Percentiles rank a stretch among this genome's conserved stretches.
Evolutionary conservation across 2,329 filamentous ascomycete species (phyloP).

Genomic region (Neofusicoccum laricinum): DNA sequence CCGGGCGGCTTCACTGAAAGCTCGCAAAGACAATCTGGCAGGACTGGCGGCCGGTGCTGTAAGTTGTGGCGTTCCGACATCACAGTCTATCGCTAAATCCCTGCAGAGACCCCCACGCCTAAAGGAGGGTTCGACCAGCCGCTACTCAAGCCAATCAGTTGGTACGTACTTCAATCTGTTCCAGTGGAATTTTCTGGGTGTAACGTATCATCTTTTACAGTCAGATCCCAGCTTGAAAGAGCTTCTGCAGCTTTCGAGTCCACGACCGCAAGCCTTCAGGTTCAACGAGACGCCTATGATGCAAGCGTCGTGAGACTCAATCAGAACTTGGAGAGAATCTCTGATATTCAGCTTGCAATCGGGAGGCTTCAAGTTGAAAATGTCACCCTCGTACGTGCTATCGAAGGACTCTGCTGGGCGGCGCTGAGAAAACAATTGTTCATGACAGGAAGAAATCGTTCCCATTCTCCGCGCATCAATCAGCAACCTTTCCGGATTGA

Average conservation of each 20-base stretch:
- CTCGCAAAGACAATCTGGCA: not conserved
- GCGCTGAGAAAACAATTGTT: not conserved
- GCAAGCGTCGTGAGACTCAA: not conserved
- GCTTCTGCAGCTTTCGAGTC: not conserved
- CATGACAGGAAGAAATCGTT: not conserved
- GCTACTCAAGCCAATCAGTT: not conserved
- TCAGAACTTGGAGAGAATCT: not conserved
- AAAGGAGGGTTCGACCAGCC: not conserved
- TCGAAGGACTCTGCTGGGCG: no score
- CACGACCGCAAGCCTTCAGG: not conserved
- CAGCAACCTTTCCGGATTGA: not conserved
- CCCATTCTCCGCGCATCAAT: conserved; percentile 7
- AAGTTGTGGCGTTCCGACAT: not conserved
- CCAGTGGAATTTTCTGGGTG: not conserved
- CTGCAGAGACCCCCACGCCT: not conserved
- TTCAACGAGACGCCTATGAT: not conserved
- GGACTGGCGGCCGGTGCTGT: not conserved
- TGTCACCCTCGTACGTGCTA: not conserved
- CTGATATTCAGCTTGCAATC: conserved; percentile 1
- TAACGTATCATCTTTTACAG: not conserved
- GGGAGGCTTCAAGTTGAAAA: not conserved
- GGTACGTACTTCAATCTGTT: not conserved
- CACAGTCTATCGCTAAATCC: no score
- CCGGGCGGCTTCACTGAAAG: not conserved
- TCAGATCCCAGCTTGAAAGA: not conserved